Evolutionary conservation across 331 rosid genomes (phyloP).

Genomic region (Phaseolus coccineus): DNA sequence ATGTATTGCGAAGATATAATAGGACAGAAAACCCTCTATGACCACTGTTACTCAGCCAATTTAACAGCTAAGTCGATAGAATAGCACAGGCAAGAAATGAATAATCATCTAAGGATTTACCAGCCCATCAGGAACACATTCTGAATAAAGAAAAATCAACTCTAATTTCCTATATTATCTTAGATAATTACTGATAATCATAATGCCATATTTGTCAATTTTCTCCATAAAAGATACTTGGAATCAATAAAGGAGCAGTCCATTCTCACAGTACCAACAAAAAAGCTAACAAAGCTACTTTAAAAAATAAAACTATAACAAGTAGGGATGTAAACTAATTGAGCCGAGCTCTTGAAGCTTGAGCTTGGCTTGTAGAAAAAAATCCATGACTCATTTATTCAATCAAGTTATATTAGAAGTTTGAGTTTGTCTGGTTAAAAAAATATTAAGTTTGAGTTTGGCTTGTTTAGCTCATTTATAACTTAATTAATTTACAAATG

Average conservation of each 20-base stretch:
- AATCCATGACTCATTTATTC: too few relatives aligned
- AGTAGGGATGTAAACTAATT: too few relatives aligned
- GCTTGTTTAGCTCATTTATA: too few relatives aligned
- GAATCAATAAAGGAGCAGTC: slow-evolving; percentile 25
- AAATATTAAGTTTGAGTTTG: too few relatives aligned
- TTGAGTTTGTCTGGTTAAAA: too few relatives aligned
- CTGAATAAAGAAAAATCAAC: slow-evolving; percentile 16
- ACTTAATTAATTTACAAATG: too few relatives aligned
- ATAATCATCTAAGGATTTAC: slow-evolving; percentile 18
- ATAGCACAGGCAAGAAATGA: slow-evolving; percentile 36
- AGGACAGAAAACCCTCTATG: neutral
- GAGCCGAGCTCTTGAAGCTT: too few relatives aligned
- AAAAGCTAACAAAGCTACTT: slow-evolving; percentile 32
- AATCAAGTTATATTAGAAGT: too few relatives aligned
- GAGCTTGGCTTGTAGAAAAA: too few relatives aligned
- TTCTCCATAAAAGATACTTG: slow-evolving; percentile 13
- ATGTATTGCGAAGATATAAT: neutral
- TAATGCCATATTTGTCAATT: neutral
- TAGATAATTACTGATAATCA: slow-evolving; percentile 10
- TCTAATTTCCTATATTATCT: slow-evolving; percentile 17
- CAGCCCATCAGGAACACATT: slow-evolving; percentile 3
- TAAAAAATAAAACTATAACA: too few relatives aligned
- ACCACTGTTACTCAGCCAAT: slow-evolving; percentile 5
- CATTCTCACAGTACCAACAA: slow-evolving; percentile 26
- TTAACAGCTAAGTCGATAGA: neutral